Conservation (phyloP, 495 filamentous ascomycete species). For the Trichocladium uniseriatum region DNA sequence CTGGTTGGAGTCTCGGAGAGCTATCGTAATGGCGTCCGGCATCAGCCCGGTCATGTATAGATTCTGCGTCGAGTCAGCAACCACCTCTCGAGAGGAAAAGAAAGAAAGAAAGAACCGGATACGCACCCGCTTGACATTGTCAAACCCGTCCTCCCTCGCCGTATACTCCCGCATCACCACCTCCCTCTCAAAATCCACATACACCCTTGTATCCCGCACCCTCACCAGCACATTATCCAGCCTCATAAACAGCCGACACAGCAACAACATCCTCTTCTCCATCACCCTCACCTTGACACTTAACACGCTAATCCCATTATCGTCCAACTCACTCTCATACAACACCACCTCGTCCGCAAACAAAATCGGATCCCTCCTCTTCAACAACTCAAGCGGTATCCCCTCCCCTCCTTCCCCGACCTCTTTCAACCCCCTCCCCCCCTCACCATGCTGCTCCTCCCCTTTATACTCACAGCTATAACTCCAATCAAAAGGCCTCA, state of each 20-base stretch:
- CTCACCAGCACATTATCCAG: slow-evolving; percentile 82
- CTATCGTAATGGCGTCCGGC: slow-evolving; percentile 62
- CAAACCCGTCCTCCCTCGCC: slow-evolving; percentile 70
- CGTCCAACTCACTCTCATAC: slow-evolving; percentile 95
- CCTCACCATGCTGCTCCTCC: slow-evolving; percentile 30
- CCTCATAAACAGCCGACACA: slow-evolving; percentile 86
- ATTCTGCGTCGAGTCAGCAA: slow-evolving; percentile 38
- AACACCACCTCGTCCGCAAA: slow-evolving; percentile 92
- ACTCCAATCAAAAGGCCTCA: slow-evolving; percentile 96
- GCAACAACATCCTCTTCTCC: slow-evolving; percentile 72
- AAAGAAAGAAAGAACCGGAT: slow-evolving; percentile 1
- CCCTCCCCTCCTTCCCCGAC: slow-evolving; percentile 13
- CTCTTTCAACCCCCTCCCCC: not conserved
- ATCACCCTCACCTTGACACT: slow-evolving; percentile 88
- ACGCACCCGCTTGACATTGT: slow-evolving; percentile 63
- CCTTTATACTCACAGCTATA: slow-evolving; percentile 84
- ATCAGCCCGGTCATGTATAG: slow-evolving; percentile 51
- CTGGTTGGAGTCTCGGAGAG: slow-evolving; percentile 75
- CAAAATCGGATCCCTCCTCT: slow-evolving; percentile 74
- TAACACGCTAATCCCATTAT: slow-evolving; percentile 86
- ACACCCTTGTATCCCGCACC: slow-evolving; percentile 82
- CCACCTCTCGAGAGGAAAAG: not conserved
- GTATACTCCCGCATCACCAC: slow-evolving; percentile 86
- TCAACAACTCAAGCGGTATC: slow-evolving; percentile 79
- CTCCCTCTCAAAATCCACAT: slow-evolving; percentile 75